These are phyloP conservation scores for Aspergillus sparsus DNA, from an alignment of 495 filamentous ascomycete species.

Conservation along the genomic window DNA sequence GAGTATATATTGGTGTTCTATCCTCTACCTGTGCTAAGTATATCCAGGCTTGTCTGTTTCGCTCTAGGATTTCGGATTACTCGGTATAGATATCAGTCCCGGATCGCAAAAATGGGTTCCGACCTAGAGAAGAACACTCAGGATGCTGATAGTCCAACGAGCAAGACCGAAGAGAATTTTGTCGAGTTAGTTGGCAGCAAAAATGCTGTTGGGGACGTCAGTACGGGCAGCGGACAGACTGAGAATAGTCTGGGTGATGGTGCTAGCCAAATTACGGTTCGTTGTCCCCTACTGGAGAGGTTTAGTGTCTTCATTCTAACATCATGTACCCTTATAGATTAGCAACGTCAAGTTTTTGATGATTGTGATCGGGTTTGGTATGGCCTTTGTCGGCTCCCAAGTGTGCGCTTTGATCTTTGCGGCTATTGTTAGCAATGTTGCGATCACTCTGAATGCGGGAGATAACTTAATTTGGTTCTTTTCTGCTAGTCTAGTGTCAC, in stretches of 20 bases:
- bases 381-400: constrained; percentile 14
- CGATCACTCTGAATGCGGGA: background rate
- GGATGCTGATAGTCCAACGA: background rate
- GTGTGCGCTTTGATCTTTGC: constrained; percentile 10
- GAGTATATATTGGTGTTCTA: background rate
- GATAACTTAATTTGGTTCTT: constrained; percentile 9
- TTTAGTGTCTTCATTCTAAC: background rate
- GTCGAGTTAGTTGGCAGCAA: background rate
- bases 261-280: constrained; percentile 1
- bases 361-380: constrained; percentile 12
- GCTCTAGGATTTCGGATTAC: background rate
- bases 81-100: background rate
- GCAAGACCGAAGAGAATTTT: background rate
- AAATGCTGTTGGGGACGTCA: background rate
- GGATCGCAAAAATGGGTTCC: background rate
- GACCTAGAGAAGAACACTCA: background rate
- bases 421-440: constrained; percentile 7
- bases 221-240: background rate
- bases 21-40: background rate
- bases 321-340: background rate
- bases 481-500: background rate
- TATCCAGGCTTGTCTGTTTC: background rate
- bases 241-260: background rate
- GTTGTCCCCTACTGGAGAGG: background rate
- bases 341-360: background rate